Percentiles rank a stretch among this genome's conserved stretches.
phyloP scores from a whole-genome alignment of 2,329 filamentous ascomycete species.

The Ceratocystis cubensis region DNA sequence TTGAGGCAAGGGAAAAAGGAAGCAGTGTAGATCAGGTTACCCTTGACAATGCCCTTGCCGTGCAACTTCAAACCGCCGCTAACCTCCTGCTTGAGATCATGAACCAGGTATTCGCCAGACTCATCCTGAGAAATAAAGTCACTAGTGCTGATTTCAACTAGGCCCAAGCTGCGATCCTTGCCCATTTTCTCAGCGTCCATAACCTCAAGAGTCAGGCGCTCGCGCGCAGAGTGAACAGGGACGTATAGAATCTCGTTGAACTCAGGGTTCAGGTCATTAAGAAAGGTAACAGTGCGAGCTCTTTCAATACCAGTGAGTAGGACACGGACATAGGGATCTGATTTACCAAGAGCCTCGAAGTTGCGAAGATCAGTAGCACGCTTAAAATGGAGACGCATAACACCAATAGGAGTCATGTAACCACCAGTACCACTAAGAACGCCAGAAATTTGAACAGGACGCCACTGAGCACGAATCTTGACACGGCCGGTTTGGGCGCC shows the following conservation, averaged over 20 bases:
- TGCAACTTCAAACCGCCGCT: slow-evolving; percentile 61
- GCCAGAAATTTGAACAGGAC: slow-evolving; percentile 77
- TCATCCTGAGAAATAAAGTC: slow-evolving; percentile 72
- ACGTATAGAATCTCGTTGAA: slow-evolving; percentile 96
- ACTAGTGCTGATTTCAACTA: slow-evolving; percentile 60
- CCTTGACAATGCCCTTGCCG: slow-evolving; percentile 62
- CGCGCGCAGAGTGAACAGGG: slow-evolving; percentile 71
- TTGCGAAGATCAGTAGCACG: slow-evolving; percentile 75
- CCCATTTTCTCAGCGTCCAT: slow-evolving; percentile 93
- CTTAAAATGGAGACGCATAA: slow-evolving; percentile 88
- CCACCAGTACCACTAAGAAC: slow-evolving; percentile 66
- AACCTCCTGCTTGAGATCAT: slow-evolving; percentile 60
- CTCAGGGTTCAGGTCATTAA: slow-evolving; percentile 87
- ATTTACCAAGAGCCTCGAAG: slow-evolving; percentile 90
- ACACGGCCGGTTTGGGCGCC: slow-evolving; percentile 71
- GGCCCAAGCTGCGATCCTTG: slow-evolving; percentile 77
- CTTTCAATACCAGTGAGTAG: slow-evolving; percentile 83
- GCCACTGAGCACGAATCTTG: slow-evolving; percentile 90
- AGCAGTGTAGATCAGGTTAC: slow-evolving; percentile 66
- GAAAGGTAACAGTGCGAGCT: slow-evolving; percentile 84
- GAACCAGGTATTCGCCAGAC: slow-evolving; percentile 64
- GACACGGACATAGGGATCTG: slow-evolving; percentile 84
- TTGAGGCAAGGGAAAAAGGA: slow-evolving; percentile 86
- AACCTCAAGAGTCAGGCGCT: slow-evolving; percentile 78
- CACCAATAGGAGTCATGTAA: slow-evolving; percentile 85